Conservation (phyloP, 495 filamentous ascomycete genomes). For the Aspergillus ostianus region DNA sequence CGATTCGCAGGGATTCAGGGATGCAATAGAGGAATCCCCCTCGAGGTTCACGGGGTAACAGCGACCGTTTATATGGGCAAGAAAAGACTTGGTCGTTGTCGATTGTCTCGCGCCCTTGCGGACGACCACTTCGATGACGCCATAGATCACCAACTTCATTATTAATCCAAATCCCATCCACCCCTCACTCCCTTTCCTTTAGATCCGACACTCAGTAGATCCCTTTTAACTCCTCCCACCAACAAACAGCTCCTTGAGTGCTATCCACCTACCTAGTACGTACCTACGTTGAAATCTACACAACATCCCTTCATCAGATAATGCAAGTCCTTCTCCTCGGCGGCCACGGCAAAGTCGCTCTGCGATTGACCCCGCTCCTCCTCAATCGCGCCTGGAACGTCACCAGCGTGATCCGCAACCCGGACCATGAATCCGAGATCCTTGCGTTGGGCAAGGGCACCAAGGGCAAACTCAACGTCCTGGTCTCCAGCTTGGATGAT, state of each 20-base stretch:
- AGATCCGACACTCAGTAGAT: no score
- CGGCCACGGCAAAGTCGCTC: constrained; percentile 77
- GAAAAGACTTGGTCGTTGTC: background rate
- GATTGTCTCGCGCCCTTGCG: background rate
- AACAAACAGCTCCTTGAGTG: no score
- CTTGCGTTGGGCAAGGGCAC: constrained; percentile 54
- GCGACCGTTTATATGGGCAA: background rate
- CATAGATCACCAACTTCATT: background rate
- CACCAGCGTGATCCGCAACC: constrained; percentile 72
- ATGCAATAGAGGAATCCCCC: background rate
- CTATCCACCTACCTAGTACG: no score
- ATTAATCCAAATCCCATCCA: background rate
- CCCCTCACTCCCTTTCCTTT: background rate
- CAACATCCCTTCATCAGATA: constrained; percentile 7
- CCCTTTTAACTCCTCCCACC: no score
- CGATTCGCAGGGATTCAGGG: background rate
- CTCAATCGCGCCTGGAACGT: constrained; percentile 71
- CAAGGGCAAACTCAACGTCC: constrained; percentile 54
- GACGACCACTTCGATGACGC: background rate
- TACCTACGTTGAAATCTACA: background rate
- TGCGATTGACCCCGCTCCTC: constrained; percentile 73
- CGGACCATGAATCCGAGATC: constrained; percentile 63
- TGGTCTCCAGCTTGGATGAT: constrained; percentile 69
- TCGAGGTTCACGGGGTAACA: background rate
- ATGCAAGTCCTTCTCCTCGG: constrained; percentile 71